A percentile compares a stretch with the other conserved stretches of the same genome.
These are phyloP conservation scores for Malbranchea cinnamomea DNA, from an alignment of 2,329 filamentous ascomycete species.

Conservation along the genomic window DNA sequence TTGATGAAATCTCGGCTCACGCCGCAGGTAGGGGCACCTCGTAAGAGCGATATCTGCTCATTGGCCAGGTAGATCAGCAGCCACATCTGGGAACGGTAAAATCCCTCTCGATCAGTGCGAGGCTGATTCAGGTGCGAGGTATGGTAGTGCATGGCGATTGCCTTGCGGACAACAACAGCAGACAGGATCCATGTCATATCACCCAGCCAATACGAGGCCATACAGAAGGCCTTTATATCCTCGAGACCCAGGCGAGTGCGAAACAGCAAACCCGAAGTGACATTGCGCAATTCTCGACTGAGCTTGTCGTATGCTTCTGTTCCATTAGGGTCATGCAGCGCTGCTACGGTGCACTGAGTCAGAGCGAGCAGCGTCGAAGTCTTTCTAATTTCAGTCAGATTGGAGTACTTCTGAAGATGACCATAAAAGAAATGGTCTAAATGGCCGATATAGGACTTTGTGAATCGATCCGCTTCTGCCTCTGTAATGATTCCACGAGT, in stretches of 20 bases:
- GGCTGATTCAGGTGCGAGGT: conserved; percentile 7
- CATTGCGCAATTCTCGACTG: conserved; percentile 36
- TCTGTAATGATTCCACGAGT: conserved; percentile 25
- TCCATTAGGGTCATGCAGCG: conserved; percentile 34
- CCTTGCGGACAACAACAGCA: conserved; percentile 28
- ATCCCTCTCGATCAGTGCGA: conserved; percentile 6
- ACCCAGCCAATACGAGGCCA: conserved; percentile 41
- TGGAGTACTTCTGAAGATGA: conserved; percentile 6
- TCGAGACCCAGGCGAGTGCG: conserved; percentile 36
- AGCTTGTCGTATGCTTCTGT: conserved; percentile 34
- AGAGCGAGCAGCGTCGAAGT: conserved; percentile 31
- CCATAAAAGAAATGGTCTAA: conserved; percentile 31
- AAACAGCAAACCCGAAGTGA: conserved; percentile 40
- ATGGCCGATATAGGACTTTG: conserved; percentile 24
- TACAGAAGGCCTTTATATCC: conserved; percentile 38
- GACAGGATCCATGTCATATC: conserved; percentile 36
- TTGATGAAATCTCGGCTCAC: conserved; percentile 7
- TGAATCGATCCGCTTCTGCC: conserved; percentile 27
- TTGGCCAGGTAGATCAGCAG: conserved; percentile 20
- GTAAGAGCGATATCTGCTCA: conserved; percentile 8
- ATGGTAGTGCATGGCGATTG: conserved; percentile 30
- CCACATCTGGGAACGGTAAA: conserved; percentile 24
- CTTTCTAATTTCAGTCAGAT: conserved; percentile 7
- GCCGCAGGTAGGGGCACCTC: conserved; percentile 5
- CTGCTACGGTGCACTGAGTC: conserved; percentile 30